Evolutionary conservation across 164 flowering plant genomes (phyloP), one percentile per base, ranked within the genome.

Genomic region (Platanus orientalis): DNA sequence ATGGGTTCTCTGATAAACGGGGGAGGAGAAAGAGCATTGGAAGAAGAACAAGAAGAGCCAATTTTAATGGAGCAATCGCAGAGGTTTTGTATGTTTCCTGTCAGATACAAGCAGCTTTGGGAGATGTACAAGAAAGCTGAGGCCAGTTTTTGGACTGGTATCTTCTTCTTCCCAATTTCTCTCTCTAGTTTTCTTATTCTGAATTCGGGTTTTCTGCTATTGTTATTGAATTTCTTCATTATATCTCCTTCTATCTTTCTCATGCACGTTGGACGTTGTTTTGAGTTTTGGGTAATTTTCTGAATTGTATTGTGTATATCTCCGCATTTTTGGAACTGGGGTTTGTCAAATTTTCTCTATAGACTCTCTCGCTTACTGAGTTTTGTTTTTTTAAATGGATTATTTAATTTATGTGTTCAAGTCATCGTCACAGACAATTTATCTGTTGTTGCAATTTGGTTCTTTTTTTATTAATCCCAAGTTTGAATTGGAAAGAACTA

Each of bases 71-170:
- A 75, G 36, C 74, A 83, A 21, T 66, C 80, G 23, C 78, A 83
- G 77, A 78, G 83, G 61, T 86, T 83, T 58, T 86, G 92, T 58
- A 90, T 87, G 94, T 90, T 90, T 47, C 96, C 96, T 9, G 73
- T 90, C 51, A 72, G 77, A 50, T 87, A 85, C 62, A 68, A 78
- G 32, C 84, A 76, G 54, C 60, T 90, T n/a, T 90, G 96, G 96
- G 96, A 90, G 81, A 84, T 90, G 93, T 90, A 90, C 75, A 90
- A 90, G 81, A 90, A 87, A 69, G 90, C 91, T 14, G 70, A 75
- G 60, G 94, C 96, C 57, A 81, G 89, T 67, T 84, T 90, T 51
- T 90, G 96, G 94, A 86, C 96, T 2, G 95, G 92, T 88, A 75
- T 26, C 64, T 26, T 13, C 17, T 50, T 25, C 0, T 49, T 19